Percentiles rank a stretch among this genome's conserved stretches.
Evolutionary conservation across 1,284 basidiomycete genomes (phyloP).

Genomic region (Megacollybia platyphylla): DNA sequence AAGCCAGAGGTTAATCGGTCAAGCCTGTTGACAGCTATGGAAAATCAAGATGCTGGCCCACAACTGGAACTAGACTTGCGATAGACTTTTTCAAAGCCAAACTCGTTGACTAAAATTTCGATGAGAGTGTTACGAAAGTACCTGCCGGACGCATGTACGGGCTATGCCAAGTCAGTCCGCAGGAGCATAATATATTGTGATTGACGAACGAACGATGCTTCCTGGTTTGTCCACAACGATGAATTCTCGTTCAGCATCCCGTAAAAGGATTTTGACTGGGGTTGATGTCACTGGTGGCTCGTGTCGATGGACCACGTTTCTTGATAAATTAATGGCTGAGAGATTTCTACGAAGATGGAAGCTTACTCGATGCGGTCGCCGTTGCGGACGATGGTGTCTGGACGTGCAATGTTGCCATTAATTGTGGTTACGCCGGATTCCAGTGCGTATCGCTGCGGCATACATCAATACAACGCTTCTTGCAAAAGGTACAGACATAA

Average conservation of each 20-base stretch:
- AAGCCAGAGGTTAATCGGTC: conserved; percentile 93
- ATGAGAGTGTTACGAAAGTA: conserved; percentile 84
- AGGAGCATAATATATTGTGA: conserved; percentile 4
- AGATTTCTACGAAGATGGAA: conserved; percentile 1
- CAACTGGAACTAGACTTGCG: conserved; percentile 35
- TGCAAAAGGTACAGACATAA: conserved; percentile 50
- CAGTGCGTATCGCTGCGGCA: conserved; percentile 68
- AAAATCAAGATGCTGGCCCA: background rate
- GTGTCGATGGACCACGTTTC: conserved; percentile 90
- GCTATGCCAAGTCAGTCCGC: conserved; percentile 29
- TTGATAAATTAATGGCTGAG: conserved; percentile 17
- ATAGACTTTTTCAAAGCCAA: conserved; percentile 74
- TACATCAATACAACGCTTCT: conserved; percentile 5
- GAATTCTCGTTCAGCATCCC: conserved; percentile 71
- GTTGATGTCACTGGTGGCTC: conserved; percentile 91
- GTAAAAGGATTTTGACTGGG: conserved; percentile 71
- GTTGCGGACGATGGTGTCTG: conserved; percentile 73
- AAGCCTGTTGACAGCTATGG: conserved; percentile 81
- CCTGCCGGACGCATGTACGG: conserved; percentile 81
- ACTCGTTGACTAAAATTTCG: conserved; percentile 79
- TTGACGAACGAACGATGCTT: conserved; percentile 62
- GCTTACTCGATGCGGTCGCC: conserved; percentile 86
- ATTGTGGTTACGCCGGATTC: conserved; percentile 93
- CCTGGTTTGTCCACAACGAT: conserved; percentile 94
- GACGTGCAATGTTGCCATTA: conserved; percentile 74